Percentiles rank a stretch among this genome's conserved stretches.
Evolutionary conservation across 176 grass and related monocot genomes (phyloP).

Genomic region (Alloteropsis semialata): DNA sequence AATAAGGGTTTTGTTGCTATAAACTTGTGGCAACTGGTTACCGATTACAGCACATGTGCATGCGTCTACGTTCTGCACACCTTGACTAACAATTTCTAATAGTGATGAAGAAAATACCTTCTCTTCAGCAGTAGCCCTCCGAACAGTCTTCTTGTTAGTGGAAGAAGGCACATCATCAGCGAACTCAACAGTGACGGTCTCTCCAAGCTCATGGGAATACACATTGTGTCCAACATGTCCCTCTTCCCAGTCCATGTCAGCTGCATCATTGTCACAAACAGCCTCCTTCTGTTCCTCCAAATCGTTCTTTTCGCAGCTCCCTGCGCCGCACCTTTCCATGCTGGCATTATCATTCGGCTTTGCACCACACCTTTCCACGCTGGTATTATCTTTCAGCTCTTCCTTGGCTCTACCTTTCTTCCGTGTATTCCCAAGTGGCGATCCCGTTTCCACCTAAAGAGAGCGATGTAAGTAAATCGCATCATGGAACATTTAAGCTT

Average conservation of each 20-base stretch:
- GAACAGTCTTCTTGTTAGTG: slow-evolving; percentile 55
- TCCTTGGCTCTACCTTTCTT: slow-evolving; percentile 34
- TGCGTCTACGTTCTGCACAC: not conserved
- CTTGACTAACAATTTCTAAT: not conserved
- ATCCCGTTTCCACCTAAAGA: slow-evolving; percentile 34
- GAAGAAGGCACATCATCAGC: slow-evolving; percentile 56
- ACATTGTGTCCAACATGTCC: slow-evolving; percentile 54
- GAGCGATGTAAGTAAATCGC: not conserved
- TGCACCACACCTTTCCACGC: slow-evolving; percentile 10
- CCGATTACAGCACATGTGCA: not conserved
- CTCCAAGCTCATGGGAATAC: slow-evolving; percentile 57
- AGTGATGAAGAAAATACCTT: slow-evolving; percentile 45
- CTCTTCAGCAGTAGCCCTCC: slow-evolving; percentile 69
- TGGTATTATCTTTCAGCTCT: not conserved
- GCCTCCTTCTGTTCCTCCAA: not conserved
- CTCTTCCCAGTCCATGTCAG: slow-evolving; percentile 93
- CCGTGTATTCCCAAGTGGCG: slow-evolving; percentile 12
- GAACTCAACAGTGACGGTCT: slow-evolving; percentile 79
- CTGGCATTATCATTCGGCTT: not conserved
- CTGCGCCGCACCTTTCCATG: slow-evolving; percentile 12
- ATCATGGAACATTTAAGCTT: not conserved
- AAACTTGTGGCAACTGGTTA: not conserved
- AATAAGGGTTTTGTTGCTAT: slow-evolving; percentile 5
- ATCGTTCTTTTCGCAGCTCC: slow-evolving; percentile 20
- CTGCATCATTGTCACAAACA: slow-evolving; percentile 15